Base-by-base conservation (phyloP, 805 yeast species). In the Suhomyces vadensis region DNA sequence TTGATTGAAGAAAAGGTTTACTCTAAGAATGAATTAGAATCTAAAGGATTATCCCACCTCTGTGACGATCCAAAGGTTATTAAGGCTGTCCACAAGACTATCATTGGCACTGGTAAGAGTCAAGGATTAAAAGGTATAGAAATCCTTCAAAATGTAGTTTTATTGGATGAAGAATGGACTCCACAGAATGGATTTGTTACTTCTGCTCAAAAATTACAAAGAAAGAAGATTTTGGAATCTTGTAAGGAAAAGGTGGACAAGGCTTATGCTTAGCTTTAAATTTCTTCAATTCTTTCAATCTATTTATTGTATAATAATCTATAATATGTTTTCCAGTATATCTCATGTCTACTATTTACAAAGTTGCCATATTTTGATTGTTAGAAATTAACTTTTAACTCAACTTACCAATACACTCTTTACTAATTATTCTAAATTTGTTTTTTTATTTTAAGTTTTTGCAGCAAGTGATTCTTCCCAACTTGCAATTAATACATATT, bases 141-240 rank as follows among this genome's bases (percentile, higher is more conserved):
- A 69, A 73, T 92, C 52, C 62, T 94, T 45, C 81, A 80, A 52
- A 95, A 91, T 54, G 75, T 85, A 49, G 89, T 85, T 10, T 65
- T 94, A 48, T 76, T 82, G 46, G 91, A 87, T 52, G 92, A 82
- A 41, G 99, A 94, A 73, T 94, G 99, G 98, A 94, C 98, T 31
- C 98, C 99, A 35, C 94, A 89, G 67, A 87, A 82, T 61, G 98
- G 97, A 0, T 88, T 73, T 53, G 95, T 92, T 45, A 90, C 98
- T 11, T 83, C 95, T 47, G 99, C 99, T 20, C 97, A 91, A 70
- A 94, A 94, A 71, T 78, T 94, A 59, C 97, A 92, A 75, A 85
- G 99, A 75, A 87, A 79, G 75, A 86, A 86, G 74, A 94, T 94
- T 60, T 71, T 88, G 55, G 79, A 75, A 24, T 79, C 83, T 48